Evolutionary conservation across 2,329 filamentous ascomycete species (phyloP), one percentile per base, ranked within the genome.

Genomic region (Fusarium sarcochroum): DNA sequence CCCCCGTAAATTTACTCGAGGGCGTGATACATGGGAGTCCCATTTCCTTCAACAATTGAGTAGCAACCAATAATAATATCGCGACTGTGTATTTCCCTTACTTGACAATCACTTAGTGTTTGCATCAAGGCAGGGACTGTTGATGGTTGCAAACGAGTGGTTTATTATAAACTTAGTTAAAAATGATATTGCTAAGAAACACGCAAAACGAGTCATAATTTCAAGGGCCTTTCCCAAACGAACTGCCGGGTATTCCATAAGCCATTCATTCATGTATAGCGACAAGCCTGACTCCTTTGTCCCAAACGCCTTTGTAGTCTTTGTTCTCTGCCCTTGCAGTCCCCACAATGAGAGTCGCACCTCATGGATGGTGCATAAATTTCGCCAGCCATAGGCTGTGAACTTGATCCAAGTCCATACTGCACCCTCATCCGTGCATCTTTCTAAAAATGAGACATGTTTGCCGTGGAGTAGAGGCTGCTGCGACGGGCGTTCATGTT

Each of bases 401-500:
- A 8, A 38, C 42, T 48, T 30, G 35, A 17, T 13, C 38, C 37
- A 15, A 50, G 8, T 21, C 8, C 17, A 35, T 20, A 20, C 21
- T 23, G 18, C 42, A 34, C 30, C 37, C 30, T 27, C 25, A 30
- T 51, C 23, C 49, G 44, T 40, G 48, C 37, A 23, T 38, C 8
- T n/a, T 55, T 46, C 66, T 74, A 86, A 72, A 87, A 86, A 11
- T 55, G 81, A 44, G 80, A 79, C 74, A 87, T 80, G 66, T 85
- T 76, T n/a, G 81, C 84, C 63, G 81, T 82, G 44, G 85, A 87
- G 73, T 87, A 87, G 9, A 76, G 76, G 67, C 80, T 84, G 72
- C 78, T 82, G 27, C 76, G 74, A 4, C 77, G 77, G 32, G 77
- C 77, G 70, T 84, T 79, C 49, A 83, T 82, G 69, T 85, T 80